Conservation (phyloP, 1,284 basidiomycete genomes). For the Nidula niveotomentosa region DNA sequence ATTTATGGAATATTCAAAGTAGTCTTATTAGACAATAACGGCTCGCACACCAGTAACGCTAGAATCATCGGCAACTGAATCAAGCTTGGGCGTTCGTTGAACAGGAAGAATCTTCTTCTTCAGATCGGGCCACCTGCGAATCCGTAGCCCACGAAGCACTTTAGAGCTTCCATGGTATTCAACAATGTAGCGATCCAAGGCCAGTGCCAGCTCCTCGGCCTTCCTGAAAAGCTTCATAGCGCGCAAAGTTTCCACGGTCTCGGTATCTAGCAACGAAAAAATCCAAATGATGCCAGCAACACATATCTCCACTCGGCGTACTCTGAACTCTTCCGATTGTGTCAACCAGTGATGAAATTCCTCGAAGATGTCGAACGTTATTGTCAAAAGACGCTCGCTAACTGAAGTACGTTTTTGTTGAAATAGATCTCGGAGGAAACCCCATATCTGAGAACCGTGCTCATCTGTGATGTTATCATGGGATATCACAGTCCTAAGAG, state of each 20-base stretch:
- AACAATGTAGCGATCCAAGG: background rate
- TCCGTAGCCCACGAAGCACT: slow-evolving; percentile 3
- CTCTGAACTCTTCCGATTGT: background rate
- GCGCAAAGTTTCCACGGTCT: background rate
- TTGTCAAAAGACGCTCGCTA: background rate
- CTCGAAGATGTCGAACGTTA: slow-evolving; percentile 7
- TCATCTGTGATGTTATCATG: slow-evolving; percentile 2
- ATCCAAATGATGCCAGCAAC: slow-evolving; percentile 5
- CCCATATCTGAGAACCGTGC: slow-evolving; percentile 8
- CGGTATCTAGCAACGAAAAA: slow-evolving; percentile 2
- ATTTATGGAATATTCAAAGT: no score
- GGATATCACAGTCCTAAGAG: slow-evolving; percentile 3
- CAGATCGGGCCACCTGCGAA: slow-evolving; percentile 6
- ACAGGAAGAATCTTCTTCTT: slow-evolving; percentile 4
- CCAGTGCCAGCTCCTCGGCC: slow-evolving; percentile 3
- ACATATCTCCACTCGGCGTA: slow-evolving; percentile 4
- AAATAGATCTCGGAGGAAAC: slow-evolving; percentile 6
- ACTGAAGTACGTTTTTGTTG: background rate
- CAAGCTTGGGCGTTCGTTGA: no score
- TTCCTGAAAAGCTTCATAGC: slow-evolving; percentile 1
- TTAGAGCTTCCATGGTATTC: background rate
- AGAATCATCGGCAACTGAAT: no score
- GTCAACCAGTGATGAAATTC: slow-evolving; percentile 6
- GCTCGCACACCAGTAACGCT: no score
- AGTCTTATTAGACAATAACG: no score